Evolutionary conservation across 805 yeast genomes (phyloP).

Genomic region (Monosporozyma yasuniensis): DNA sequence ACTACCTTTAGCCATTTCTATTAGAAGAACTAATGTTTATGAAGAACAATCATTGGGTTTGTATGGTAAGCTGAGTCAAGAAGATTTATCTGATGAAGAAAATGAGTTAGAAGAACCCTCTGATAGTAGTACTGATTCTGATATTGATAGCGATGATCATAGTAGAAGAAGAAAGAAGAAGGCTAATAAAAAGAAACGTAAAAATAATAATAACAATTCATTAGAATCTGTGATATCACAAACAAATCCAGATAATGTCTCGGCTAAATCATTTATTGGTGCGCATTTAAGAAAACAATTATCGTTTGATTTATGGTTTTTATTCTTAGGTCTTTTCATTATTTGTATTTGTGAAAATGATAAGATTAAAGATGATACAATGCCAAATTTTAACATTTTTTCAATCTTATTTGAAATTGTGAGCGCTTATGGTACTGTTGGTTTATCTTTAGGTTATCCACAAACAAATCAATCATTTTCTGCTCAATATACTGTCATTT

Average conservation of each 20-base stretch:
- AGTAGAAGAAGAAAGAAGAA: background rate
- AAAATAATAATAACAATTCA: background rate
- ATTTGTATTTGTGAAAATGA: conserved; percentile 82
- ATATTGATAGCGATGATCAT: conserved; percentile 9
- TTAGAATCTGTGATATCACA: background rate
- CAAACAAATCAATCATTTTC: conserved; percentile 56
- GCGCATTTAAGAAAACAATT: conserved; percentile 84
- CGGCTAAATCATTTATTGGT: conserved; percentile 56
- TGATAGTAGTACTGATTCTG: conserved; percentile 10
- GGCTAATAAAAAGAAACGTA: background rate
- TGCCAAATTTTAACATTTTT: conserved; percentile 56
- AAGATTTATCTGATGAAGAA: conserved; percentile 19
- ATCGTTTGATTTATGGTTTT: conserved; percentile 89
- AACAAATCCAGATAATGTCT: conserved; percentile 6
- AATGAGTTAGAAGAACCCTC: conserved; percentile 7
- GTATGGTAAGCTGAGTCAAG: conserved; percentile 38
- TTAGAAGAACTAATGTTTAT: conserved; percentile 93
- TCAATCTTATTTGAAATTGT: conserved; percentile 75
- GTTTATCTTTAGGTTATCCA: conserved; percentile 80
- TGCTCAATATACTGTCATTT: conserved; percentile 60
- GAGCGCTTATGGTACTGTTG: conserved; percentile 95
- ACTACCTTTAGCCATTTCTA: conserved; percentile 89
- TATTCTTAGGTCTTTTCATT: conserved; percentile 78
- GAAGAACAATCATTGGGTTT: conserved; percentile 96
- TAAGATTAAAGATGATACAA: conserved; percentile 38